These are phyloP conservation scores for Mortierella sp. DNA, from an alignment of 371 early-diverging fungal species.

Conservation along the genomic window DNA sequence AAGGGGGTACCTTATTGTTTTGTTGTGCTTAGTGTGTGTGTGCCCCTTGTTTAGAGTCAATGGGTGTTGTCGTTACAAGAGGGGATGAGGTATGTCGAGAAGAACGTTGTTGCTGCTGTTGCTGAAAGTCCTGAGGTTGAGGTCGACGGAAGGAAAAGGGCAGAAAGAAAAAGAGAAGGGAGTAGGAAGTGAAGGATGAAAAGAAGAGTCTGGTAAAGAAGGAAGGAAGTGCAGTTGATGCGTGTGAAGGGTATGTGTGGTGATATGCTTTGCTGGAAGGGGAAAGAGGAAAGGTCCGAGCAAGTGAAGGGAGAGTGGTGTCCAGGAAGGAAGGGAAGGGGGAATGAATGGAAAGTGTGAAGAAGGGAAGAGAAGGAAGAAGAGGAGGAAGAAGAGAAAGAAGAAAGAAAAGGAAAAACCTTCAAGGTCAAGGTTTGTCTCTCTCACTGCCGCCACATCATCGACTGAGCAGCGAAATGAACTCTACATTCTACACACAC, in stretches of 20 bases:
- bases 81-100: background rate
- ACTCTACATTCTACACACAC: background rate
- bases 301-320: background rate
- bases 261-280: background rate
- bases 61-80: background rate
- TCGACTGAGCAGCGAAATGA: background rate
- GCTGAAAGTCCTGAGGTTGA: background rate
- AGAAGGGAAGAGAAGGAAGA: background rate
- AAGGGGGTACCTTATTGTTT: background rate
- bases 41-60: background rate
- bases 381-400: background rate
- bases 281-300: conserved; percentile 1
- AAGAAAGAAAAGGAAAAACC: background rate
- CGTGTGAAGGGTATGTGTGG: conserved; percentile 2
- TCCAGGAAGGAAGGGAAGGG: conserved; percentile 23
- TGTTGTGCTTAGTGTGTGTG: conserved; percentile 1
- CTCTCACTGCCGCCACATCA: background rate
- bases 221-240: conserved; percentile 8
- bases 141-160: background rate
- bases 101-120: background rate
- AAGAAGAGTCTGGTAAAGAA: background rate
- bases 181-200: background rate
- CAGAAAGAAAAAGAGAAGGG: background rate
- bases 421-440: background rate
- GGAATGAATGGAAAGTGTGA: background rate